Evolutionary conservation across 176 grass and related monocot genomes (phyloP), one percentile per base, ranked within the genome.

Genomic region (Carex parvula): DNA sequence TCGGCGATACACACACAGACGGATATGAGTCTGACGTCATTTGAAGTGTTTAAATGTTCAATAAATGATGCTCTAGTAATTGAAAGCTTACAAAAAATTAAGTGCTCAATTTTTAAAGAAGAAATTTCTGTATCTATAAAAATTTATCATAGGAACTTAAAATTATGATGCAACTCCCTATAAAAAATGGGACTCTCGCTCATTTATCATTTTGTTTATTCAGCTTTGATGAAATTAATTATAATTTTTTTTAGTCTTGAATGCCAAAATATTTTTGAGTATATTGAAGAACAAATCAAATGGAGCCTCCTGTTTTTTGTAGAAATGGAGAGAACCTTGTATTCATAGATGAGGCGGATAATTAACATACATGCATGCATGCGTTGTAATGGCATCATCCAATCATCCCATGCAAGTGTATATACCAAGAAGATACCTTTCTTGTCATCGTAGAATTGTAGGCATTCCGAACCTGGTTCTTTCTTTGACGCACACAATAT

Each of bases 351-450:
- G 16, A 69, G 4, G 3, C 0, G 32, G 33, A 39, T 69, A 69
- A 18, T 33, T 33, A 33, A 20, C 32, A n/a, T n/a, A n/a, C n/a
- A 68, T 17, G 17, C 6, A 41, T 69, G 22, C 64, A 68, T 68
- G 13, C 64, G 64, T 37, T 32, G 64, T 30, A 9, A 61, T 68
- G 26, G 3, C 11, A 68, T 37, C 65, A 39, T 68, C 29, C 9
- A 21, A 30, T 30, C 66, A 41, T 69, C 13, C 10, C 46, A 56
- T 30, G 73, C 46, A 78, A 6, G 18, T 78, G 52, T n/a, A 70
- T 70, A 70, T 70, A 10, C 67, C 20, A 30, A 17, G 14, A 78
- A 56, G 73, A 78, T 78, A 6, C 73, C 73, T 78, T 78, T 11
- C 52, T 78, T 55, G 48, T 11, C 8, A 48, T 42, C 60, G 67